These are phyloP conservation scores for Aspergillus ustus DNA, from an alignment of 2,329 filamentous ascomycete genomes.

Conservation along the genomic window DNA sequence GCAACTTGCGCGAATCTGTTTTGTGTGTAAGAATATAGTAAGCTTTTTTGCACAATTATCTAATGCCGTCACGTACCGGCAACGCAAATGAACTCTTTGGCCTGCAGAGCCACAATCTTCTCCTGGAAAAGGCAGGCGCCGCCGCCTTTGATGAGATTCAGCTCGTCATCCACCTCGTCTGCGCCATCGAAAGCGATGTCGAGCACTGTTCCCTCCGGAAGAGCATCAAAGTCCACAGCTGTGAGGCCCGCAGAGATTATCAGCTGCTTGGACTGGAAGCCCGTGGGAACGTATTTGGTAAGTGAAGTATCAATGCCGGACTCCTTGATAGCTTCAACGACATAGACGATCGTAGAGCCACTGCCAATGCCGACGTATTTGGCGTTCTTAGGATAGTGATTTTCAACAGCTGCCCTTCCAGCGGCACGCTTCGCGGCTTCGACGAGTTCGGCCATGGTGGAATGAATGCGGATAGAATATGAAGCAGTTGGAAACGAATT, in stretches of 20 bases:
- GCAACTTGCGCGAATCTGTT: constrained; percentile 86
- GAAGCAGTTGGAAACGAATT: constrained; percentile 10
- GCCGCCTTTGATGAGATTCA: constrained; percentile 98
- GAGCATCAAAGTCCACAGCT: constrained; percentile 76
- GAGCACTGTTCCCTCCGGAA: constrained; percentile 68
- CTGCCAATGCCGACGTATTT: constrained; percentile 68
- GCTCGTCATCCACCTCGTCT: constrained; percentile 90
- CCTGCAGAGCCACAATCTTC: constrained; percentile 86
- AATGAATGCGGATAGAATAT: constrained; percentile 23
- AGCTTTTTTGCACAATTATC: not conserved
- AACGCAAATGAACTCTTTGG: constrained; percentile 85
- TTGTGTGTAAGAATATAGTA: constrained; percentile 16
- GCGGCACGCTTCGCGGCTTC: constrained; percentile 66
- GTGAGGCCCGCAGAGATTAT: constrained; percentile 79
- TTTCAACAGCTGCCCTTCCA: constrained; percentile 60
- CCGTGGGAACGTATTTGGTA: constrained; percentile 91
- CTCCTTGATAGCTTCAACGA: constrained; percentile 66
- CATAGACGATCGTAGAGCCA: constrained; percentile 69
- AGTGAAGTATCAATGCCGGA: constrained; percentile 50
- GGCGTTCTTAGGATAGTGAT: constrained; percentile 63
- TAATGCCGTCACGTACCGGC: constrained; percentile 61
- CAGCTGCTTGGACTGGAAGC: constrained; percentile 85
- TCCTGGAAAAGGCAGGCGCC: constrained; percentile 98
- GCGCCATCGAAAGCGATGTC: constrained; percentile 96
- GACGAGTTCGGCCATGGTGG: constrained; percentile 46